A percentile compares a stretch with the other conserved stretches of the same genome.
These are phyloP conservation scores for Alternaria arbusti DNA, from an alignment of 2,329 filamentous ascomycete species.

Conservation along the genomic window DNA sequence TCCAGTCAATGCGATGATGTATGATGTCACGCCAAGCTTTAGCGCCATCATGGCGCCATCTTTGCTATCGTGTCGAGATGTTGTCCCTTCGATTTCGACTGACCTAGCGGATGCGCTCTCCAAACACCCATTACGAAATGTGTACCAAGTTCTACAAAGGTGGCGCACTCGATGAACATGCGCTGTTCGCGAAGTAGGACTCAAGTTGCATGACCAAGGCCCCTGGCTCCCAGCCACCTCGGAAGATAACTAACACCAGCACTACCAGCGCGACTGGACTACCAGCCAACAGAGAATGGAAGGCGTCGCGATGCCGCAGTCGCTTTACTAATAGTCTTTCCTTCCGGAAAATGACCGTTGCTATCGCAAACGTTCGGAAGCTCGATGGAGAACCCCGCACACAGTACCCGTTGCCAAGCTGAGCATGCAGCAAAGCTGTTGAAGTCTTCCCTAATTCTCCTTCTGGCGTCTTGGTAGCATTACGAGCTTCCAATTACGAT, in stretches of 20 bases:
- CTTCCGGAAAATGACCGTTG: background rate
- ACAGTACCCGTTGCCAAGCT: slow-evolving; percentile 17
- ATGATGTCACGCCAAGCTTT: slow-evolving; percentile 1
- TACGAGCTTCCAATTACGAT: slow-evolving; percentile 28
- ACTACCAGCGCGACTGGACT: background rate
- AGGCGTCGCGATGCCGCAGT: background rate
- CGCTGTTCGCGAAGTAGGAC: background rate
- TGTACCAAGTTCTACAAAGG: too few species aligned
- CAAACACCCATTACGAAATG: background rate
- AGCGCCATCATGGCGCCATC: background rate
- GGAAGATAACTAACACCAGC: background rate
- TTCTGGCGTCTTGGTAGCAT: slow-evolving; percentile 21
- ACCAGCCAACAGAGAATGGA: background rate
- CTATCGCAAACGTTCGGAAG: background rate
- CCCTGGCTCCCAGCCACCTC: background rate
- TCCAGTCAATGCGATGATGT: background rate
- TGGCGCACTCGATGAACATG: background rate
- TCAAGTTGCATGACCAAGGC: background rate
- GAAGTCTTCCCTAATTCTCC: slow-evolving; percentile 1
- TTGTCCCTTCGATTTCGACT: background rate
- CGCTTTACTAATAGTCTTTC: background rate
- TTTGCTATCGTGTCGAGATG: background rate
- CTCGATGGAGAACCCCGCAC: slow-evolving; percentile 8
- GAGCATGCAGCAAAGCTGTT: slow-evolving; percentile 1
- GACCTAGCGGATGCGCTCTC: background rate